A percentile compares a stretch with the other conserved stretches of the same genome.
Conservation (phyloP, 2,329 filamentous ascomycete genomes). For the Ophiostoma sp. region DNA sequence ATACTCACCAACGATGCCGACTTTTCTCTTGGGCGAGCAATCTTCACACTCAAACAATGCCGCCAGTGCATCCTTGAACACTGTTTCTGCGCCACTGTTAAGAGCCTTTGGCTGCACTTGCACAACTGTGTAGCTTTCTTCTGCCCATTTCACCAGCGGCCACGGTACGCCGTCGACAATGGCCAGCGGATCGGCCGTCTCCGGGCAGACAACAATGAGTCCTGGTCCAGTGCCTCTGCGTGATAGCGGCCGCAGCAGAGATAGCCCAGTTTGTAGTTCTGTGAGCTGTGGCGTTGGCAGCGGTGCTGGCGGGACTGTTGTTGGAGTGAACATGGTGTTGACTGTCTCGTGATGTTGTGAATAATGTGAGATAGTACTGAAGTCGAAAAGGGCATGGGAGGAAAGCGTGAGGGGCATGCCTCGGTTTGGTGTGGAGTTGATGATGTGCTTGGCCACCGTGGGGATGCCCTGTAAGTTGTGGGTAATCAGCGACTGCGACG, state of each 20-base stretch:
- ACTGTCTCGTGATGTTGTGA: background rate
- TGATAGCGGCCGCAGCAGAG: background rate
- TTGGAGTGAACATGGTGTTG: background rate
- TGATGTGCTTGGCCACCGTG: background rate
- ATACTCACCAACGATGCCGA: background rate
- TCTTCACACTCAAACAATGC: background rate
- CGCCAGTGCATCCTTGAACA: background rate
- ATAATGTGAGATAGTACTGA: background rate
- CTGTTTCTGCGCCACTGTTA: background rate
- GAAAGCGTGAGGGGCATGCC: background rate
- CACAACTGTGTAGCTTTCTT: slow-evolving; percentile 66
- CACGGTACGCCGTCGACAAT: slow-evolving; percentile 24
- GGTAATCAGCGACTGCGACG: background rate
- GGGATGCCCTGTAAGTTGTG: background rate
- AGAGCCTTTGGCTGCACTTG: slow-evolving; percentile 45
- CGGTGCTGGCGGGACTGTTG: background rate
- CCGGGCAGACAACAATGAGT: slow-evolving; percentile 15
- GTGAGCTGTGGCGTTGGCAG: background rate
- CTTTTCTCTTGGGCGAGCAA: background rate
- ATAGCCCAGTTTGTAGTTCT: background rate
- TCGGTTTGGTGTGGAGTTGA: background rate
- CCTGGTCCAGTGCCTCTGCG: background rate
- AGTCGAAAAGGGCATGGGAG: no score
- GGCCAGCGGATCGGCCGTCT: slow-evolving; percentile 10
- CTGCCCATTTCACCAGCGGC: slow-evolving; percentile 66